phyloP scores from a whole-genome alignment of 805 yeast genomes.

The Candida caryicola region DNA sequence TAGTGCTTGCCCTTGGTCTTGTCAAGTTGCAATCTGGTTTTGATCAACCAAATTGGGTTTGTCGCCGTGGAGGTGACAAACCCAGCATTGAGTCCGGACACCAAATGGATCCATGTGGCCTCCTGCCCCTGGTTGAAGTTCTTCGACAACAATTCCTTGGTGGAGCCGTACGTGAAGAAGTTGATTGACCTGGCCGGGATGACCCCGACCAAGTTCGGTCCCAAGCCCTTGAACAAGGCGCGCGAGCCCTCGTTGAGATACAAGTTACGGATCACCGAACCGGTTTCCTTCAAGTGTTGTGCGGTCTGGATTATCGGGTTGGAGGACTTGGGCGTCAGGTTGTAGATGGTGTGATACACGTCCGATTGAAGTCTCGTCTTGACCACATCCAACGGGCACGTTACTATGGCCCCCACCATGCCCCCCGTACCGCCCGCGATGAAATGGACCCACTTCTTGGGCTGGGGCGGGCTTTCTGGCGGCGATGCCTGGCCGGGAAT shows the following conservation, averaged over 20 bases:
- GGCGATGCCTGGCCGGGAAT: conserved; percentile 7
- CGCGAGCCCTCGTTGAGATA: conserved; percentile 75
- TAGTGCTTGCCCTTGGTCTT: conserved; percentile 65
- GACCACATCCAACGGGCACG: conserved; percentile 95
- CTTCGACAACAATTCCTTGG: conserved; percentile 70
- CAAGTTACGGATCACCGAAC: conserved; percentile 64
- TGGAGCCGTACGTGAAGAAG: conserved; percentile 94
- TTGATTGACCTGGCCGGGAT: conserved; percentile 97
- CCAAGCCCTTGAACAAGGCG: conserved; percentile 90
- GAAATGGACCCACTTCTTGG: conserved; percentile 63
- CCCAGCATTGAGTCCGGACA: conserved; percentile 90
- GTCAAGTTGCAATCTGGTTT: conserved; percentile 91
- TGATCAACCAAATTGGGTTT: conserved; percentile 96
- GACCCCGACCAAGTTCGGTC: conserved; percentile 95
- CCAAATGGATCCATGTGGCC: conserved; percentile 78
- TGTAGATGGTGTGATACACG: conserved; percentile 61
- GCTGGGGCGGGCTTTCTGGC: conserved; percentile 2
- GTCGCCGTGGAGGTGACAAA: conserved; percentile 93
- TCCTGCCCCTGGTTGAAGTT: conserved; percentile 73
- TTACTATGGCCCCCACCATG: conserved; percentile 93
- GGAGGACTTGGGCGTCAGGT: conserved; percentile 40
- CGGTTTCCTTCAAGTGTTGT: conserved; percentile 81
- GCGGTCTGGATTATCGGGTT: conserved; percentile 44
- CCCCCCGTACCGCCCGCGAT: conserved; percentile 96
- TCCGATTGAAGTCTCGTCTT: conserved; percentile 94